These are phyloP conservation scores for Scolecobasidium constrictum DNA, from an alignment of 2,329 filamentous ascomycete species.

Conservation along the genomic window DNA sequence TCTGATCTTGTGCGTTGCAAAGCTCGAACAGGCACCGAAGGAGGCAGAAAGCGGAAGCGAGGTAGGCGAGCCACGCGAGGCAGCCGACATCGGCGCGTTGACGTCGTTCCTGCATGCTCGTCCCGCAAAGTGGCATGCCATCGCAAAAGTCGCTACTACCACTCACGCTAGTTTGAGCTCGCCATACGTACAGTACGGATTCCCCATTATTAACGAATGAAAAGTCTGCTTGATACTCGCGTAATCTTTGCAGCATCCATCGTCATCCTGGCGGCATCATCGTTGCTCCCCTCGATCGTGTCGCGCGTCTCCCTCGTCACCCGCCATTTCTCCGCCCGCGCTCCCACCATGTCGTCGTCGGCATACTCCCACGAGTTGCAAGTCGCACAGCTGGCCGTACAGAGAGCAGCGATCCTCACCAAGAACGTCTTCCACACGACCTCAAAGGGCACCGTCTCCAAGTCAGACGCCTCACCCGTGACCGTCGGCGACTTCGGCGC, in stretches of 20 bases:
- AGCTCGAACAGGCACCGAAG: no score
- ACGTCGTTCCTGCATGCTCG: no score
- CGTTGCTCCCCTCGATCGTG: slow-evolving; percentile 20
- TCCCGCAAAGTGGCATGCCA: no score
- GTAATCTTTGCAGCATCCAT: slow-evolving; percentile 7
- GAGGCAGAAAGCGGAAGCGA: no score
- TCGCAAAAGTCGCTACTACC: no score
- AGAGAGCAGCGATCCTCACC: slow-evolving; percentile 67
- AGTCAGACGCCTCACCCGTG: slow-evolving; percentile 92
- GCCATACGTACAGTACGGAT: no score
- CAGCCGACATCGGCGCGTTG: no score
- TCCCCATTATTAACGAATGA: no score
- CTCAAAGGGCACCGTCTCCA: slow-evolving; percentile 86
- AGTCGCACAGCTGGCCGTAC: slow-evolving; percentile 78
- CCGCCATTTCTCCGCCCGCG: slow-evolving; percentile 16
- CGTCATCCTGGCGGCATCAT: slow-evolving; percentile 32
- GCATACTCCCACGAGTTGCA: slow-evolving; percentile 67
- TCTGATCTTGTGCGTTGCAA: no score
- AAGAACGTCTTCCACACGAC: slow-evolving; percentile 76
- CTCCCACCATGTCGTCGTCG: slow-evolving; percentile 12
- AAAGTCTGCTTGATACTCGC: neutral
- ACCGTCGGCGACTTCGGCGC: slow-evolving; percentile 98
- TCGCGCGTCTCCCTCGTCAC: slow-evolving; percentile 30
- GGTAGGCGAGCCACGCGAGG: no score
- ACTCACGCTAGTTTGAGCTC: no score